A percentile compares a stretch with the other conserved stretches of the same genome.
Conservation (phyloP, 192 early-diverging fungal species). For the Linnemannia hyalina region DNA sequence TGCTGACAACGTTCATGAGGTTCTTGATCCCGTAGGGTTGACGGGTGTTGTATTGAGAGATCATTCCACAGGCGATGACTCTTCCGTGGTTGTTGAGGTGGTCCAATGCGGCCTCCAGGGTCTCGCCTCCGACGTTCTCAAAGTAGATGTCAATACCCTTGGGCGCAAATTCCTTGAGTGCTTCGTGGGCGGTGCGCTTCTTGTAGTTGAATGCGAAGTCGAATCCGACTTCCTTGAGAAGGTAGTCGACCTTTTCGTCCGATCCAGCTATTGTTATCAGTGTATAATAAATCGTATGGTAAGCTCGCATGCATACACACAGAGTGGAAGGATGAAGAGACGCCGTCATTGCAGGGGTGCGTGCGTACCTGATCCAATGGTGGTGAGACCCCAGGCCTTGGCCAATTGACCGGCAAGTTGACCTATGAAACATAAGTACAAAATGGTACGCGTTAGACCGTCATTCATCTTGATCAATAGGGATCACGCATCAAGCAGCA, state of each 20-base stretch:
- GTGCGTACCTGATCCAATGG: constrained; percentile 69
- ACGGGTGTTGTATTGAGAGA: constrained; percentile 79
- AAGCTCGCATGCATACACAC: background rate
- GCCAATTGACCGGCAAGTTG: constrained; percentile 81
- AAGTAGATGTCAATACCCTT: constrained; percentile 91
- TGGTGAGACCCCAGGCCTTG: constrained; percentile 76
- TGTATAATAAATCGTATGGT: background rate
- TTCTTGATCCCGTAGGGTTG: constrained; percentile 72
- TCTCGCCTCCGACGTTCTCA: constrained; percentile 87
- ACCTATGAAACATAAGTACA: background rate
- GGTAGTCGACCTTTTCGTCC: constrained; percentile 79
- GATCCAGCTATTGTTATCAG: constrained; percentile 65
- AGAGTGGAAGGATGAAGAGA: background rate
- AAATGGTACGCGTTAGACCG: background rate
- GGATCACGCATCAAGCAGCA: background rate
- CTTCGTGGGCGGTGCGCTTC: constrained; percentile 60
- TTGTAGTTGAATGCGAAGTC: constrained; percentile 92
- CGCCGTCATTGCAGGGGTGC: background rate
- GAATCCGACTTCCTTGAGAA: constrained; percentile 73
- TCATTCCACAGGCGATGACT: constrained; percentile 81
- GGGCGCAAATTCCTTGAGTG: constrained; percentile 74
- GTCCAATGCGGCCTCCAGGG: constrained; percentile 78
- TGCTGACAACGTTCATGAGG: constrained; percentile 64
- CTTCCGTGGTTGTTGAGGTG: constrained; percentile 74
- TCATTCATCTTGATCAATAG: background rate